A percentile compares a stretch with the other conserved stretches of the same genome.
Evolutionary conservation across 768 basidiomycete genomes (phyloP).

Genomic region (Naganishia randhawae): DNA sequence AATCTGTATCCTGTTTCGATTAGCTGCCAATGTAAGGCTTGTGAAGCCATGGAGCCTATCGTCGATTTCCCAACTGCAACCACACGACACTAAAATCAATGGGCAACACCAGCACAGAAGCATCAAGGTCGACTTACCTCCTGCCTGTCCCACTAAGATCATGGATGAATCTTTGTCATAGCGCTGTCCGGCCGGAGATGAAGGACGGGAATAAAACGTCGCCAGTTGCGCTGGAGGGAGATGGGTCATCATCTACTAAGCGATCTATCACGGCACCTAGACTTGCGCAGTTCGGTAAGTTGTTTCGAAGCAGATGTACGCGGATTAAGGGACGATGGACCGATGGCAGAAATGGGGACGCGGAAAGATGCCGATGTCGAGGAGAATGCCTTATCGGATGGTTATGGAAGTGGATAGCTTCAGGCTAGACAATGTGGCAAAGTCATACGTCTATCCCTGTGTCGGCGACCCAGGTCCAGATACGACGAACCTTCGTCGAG

Average conservation of each 20-base stretch:
- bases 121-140: constrained; percentile 1
- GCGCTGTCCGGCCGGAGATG: constrained; percentile 23
- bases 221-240: constrained; percentile 5
- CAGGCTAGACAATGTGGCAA: no score
- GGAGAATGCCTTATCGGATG: no score
- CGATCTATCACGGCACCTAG: not conserved
- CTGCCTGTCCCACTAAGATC: constrained; percentile 23
- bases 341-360: no score
- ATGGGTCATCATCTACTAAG: not conserved
- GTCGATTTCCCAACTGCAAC: constrained; percentile 28
- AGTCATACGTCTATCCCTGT: no score
- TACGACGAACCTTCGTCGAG: no score
- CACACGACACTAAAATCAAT: not conserved
- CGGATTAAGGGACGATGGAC: no score
- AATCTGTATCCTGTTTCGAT: constrained; percentile 20
- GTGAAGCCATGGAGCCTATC: constrained; percentile 23
- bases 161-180: constrained; percentile 25
- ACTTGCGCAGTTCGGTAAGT: not conserved
- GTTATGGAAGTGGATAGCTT: no score
- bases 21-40: constrained; percentile 23
- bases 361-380: no score
- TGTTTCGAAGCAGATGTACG: not conserved
- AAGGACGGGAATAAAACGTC: constrained; percentile 20
- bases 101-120: not conserved
- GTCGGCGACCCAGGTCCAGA: no score